phyloP scores from a whole-genome alignment of 768 basidiomycete species.

The Leccinum disarticulatum region DNA sequence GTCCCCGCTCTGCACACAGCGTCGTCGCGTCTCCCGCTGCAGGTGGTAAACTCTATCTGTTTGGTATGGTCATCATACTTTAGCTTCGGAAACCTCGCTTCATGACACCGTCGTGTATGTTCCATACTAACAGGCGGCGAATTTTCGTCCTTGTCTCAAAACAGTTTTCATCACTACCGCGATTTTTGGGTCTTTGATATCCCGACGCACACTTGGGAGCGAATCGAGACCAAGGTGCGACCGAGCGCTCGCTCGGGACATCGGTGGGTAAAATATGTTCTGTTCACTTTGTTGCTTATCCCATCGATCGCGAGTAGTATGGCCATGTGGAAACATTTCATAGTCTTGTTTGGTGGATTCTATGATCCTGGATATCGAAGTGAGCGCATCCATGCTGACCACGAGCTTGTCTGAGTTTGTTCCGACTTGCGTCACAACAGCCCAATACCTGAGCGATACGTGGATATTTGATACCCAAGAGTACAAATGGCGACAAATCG shows the following conservation, averaged over 20 bases:
- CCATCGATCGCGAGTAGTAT: slow-evolving; percentile 48
- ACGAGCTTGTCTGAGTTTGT: not conserved
- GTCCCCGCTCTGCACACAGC: slow-evolving; percentile 86
- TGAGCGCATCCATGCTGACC: slow-evolving; percentile 24
- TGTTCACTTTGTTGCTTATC: not conserved
- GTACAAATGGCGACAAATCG: slow-evolving; percentile 81
- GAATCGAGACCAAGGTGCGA: slow-evolving; percentile 80
- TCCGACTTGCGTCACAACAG: slow-evolving; percentile 34
- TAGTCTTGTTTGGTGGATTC: slow-evolving; percentile 89
- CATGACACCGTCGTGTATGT: not conserved
- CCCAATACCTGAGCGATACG: slow-evolving; percentile 78
- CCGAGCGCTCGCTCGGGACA: slow-evolving; percentile 85
- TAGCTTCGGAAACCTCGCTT: not conserved
- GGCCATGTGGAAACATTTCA: slow-evolving; percentile 86
- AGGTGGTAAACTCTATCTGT: slow-evolving; percentile 87
- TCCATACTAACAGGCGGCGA: slow-evolving; percentile 60
- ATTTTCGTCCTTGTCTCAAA: slow-evolving; percentile 82
- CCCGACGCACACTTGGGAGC: slow-evolving; percentile 76
- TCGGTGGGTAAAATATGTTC: slow-evolving; percentile 42
- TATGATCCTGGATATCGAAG: slow-evolving; percentile 85
- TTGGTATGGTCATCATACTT: slow-evolving; percentile 46
- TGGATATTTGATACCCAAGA: slow-evolving; percentile 88
- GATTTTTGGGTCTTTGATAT: slow-evolving; percentile 91
- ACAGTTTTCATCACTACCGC: slow-evolving; percentile 83
- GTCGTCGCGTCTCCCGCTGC: slow-evolving; percentile 68